Percentiles rank a stretch among this genome's conserved stretches.
Evolutionary conservation across 2,329 filamentous ascomycete genomes (phyloP).

Genomic region (Fusarium acutatum): DNA sequence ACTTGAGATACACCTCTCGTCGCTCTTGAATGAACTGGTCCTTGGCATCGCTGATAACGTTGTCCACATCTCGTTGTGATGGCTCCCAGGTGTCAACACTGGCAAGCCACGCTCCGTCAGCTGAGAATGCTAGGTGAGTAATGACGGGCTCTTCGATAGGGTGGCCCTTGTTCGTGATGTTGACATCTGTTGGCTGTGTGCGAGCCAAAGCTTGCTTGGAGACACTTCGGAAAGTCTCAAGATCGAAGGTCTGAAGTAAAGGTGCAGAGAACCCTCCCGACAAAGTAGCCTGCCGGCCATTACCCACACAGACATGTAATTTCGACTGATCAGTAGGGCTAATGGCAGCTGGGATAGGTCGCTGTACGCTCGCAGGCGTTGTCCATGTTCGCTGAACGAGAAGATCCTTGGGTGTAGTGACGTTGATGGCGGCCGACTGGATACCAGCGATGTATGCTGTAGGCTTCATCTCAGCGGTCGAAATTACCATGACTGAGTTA

Average conservation of each 20-base stretch:
- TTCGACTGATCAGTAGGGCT: conserved; percentile 70
- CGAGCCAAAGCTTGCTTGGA: conserved; percentile 89
- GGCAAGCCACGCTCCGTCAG: conserved; percentile 87
- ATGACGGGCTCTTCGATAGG: conserved; percentile 81
- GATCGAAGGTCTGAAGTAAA: conserved; percentile 84
- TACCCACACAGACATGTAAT: conserved; percentile 74
- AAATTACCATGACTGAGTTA: conserved; percentile 90
- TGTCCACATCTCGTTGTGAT: conserved; percentile 71
- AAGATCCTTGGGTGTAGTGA: conserved; percentile 60
- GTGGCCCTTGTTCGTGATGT: conserved; percentile 75
- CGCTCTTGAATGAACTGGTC: conserved; percentile 60
- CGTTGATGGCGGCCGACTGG: conserved; percentile 68
- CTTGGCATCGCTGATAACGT: conserved; percentile 45
- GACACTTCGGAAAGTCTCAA: conserved; percentile 79
- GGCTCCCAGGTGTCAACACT: conserved; percentile 93
- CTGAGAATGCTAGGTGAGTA: conserved; percentile 76
- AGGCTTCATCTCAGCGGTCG: conserved; percentile 87
- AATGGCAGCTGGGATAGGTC: conserved; percentile 67
- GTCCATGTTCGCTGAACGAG: conserved; percentile 62
- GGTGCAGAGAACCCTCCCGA: conserved; percentile 61
- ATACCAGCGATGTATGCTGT: conserved; percentile 86
- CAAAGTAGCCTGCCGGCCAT: conserved; percentile 65
- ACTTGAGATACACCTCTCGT: conserved; percentile 85
- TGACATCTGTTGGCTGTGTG: conserved; percentile 85
- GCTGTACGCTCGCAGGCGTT: conserved; percentile 52